Evolutionary conservation across 2,329 filamentous ascomycete genomes (phyloP), one percentile per base, ranked within the genome.

Genomic region (Paracoccidioides lutzii): DNA sequence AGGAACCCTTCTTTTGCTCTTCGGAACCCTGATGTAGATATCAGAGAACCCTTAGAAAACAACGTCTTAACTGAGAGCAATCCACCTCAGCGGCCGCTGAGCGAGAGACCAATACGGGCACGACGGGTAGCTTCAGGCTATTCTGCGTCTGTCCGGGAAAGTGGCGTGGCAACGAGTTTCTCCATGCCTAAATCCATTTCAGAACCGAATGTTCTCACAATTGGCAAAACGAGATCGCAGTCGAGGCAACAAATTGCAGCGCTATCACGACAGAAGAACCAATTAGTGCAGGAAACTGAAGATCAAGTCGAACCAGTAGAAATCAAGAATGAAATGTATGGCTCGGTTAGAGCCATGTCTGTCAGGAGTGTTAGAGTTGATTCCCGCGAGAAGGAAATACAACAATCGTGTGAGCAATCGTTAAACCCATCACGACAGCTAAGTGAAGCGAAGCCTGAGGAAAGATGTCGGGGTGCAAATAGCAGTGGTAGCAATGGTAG

Each of bases 151-250:
- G 40, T 68, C 5, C 66, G 68, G 12, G 69, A 67, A 12, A 55
- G 65, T 41, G 65, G 69, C 37, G 60, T 56, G 14, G 63, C 63
- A 12, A 55, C 61, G 9, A 61, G 56, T 30, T 62, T 66, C 5
- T 60, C 62, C 30, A 58, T 69, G 40, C 57, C 65, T 28, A 69
- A 70, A 57, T 64, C 68, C 3, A 65, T 55, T n/a, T 69, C 65
- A 42, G 65, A 63, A 43, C 64, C 66, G 15, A 66, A 59, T 5
- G 65, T 64, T 33, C 58, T 73, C 45, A 70, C 66, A 5, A 66
- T 71, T 52, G 70, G 69, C n/a, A 72, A 72, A 59, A 73, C 71
- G 15, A 66, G 71, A 33, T 72, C 71, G 12, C 71, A 73, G 57
- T 72, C 71, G 35, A 68, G 69, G 28, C 64, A 65, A 49, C 60